Evolutionary conservation across 2,329 filamentous ascomycete species (phyloP).

Genomic region (Aspergillus chevalieri): DNA sequence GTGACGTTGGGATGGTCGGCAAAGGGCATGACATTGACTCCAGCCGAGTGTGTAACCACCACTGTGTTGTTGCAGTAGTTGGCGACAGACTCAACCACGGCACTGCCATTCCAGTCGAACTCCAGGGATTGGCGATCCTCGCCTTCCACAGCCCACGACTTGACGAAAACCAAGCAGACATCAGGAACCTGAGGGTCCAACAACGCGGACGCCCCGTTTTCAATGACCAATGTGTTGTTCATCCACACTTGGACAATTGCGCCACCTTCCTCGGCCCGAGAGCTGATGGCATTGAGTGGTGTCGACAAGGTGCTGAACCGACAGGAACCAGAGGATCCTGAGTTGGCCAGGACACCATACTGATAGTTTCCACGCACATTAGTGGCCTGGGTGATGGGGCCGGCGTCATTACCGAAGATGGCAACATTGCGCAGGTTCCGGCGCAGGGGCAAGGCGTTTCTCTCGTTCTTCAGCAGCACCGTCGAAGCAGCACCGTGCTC

Average conservation of each 20-base stretch:
- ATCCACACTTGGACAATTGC: conserved; percentile 17
- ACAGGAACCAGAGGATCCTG: conserved; percentile 14
- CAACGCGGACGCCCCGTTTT: conserved; percentile 2
- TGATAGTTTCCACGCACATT: conserved; percentile 8
- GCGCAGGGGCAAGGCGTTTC: conserved; percentile 46
- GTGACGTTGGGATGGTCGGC: conserved; percentile 72
- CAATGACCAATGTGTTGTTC: conserved; percentile 14
- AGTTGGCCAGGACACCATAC: conserved; percentile 12
- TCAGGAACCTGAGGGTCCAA: conserved; percentile 29
- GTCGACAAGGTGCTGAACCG: conserved; percentile 21
- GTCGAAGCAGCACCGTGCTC: conserved; percentile 69
- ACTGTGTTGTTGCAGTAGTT: conserved; percentile 72
- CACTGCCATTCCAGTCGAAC: conserved; percentile 68
- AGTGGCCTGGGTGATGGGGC: conserved; percentile 22
- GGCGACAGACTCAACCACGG: conserved; percentile 72
- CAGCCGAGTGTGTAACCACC: conserved; percentile 78
- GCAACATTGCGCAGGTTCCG: conserved; percentile 39
- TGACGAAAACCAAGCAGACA: conserved; percentile 69
- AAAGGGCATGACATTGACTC: conserved; percentile 58
- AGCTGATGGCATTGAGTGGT: conserved; percentile 24
- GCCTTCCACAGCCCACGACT: conserved; percentile 72
- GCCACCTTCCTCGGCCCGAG: conserved; percentile 15
- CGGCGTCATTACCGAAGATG: conserved; percentile 48
- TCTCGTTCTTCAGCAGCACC: conserved; percentile 58
- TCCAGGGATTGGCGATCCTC: conserved; percentile 58